Percentiles rank a stretch among this genome's conserved stretches.
phyloP scores from a whole-genome alignment of 2,329 filamentous ascomycete species.

The Amesomyces nigricolor region DNA sequence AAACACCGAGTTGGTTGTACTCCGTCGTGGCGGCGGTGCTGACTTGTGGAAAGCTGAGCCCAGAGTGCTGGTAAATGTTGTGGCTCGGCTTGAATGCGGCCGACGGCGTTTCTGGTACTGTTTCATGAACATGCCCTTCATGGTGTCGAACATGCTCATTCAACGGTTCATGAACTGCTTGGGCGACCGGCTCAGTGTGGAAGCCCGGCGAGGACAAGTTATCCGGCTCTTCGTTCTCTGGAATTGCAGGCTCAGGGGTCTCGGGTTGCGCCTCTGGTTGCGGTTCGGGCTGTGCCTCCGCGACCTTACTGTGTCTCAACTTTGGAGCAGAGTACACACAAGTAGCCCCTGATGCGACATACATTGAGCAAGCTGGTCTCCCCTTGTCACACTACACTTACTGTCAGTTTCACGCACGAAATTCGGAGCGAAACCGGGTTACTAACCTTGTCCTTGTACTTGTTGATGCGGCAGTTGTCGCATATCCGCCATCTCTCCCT shows the following conservation, averaged over 20 bases:
- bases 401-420: conserved; percentile 17
- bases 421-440: neutral
- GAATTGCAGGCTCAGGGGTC: neutral
- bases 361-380: conserved; percentile 37
- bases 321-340: conserved; percentile 39
- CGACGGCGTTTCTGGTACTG: conserved; percentile 14
- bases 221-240: conserved; percentile 22
- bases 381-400: conserved; percentile 36
- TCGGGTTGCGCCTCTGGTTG: neutral
- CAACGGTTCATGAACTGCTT: neutral
- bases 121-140: conserved; percentile 21
- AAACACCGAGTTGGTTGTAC: conserved; percentile 2
- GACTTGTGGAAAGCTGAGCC: conserved; percentile 18
- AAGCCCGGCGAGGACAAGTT: conserved; percentile 26
- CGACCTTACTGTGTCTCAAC: conserved; percentile 14
- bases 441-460: conserved; percentile 34
- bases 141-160: conserved; percentile 15
- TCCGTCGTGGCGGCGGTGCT: conserved; percentile 2
- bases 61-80: conserved; percentile 20
- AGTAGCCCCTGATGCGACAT: conserved; percentile 28
- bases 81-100: conserved; percentile 12
- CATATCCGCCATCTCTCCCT: conserved; percentile 33
- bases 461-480: conserved; percentile 34
- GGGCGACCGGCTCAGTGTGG: conserved; percentile 1
- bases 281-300: conserved; percentile 14